A percentile compares a stretch with the other conserved stretches of the same genome.
phyloP scores from a whole-genome alignment of 2,329 filamentous ascomycete species.

The Ceratocystis cubensis region DNA sequence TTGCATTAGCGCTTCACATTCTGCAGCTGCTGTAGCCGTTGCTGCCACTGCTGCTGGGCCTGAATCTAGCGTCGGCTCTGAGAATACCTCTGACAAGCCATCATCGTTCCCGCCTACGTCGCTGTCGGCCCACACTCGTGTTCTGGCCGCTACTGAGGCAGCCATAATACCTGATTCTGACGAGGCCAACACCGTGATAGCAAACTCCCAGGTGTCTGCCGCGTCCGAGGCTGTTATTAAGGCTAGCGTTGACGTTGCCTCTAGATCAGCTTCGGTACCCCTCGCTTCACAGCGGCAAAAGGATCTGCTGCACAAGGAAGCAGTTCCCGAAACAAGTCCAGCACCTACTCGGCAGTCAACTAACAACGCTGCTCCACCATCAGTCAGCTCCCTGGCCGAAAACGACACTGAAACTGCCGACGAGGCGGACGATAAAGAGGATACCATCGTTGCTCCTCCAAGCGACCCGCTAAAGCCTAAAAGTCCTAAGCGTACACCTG shows the following conservation, averaged over 20 bases:
- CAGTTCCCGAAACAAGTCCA: conserved; percentile 19
- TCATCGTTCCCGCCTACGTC: not conserved
- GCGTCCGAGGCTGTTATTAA: not conserved
- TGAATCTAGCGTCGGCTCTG: not conserved
- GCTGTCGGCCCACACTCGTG: not conserved
- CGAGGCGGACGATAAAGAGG: conserved; percentile 6
- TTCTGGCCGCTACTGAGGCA: not conserved
- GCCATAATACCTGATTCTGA: conserved; percentile 11
- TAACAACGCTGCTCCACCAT: not conserved
- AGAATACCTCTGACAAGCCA: not conserved
- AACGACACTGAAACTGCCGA: conserved; percentile 1
- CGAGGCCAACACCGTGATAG: conserved; percentile 10
- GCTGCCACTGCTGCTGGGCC: too few relatives aligned
- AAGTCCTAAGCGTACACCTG: not conserved
- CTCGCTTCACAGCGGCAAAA: not conserved
- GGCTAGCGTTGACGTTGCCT: conserved; percentile 6
- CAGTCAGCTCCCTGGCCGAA: not conserved
- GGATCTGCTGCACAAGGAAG: conserved; percentile 8
- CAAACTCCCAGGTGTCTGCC: conserved; percentile 15
- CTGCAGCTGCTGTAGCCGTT: not conserved
- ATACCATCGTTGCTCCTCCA: not conserved
- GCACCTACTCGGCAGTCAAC: conserved; percentile 10
- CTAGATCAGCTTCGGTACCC: not conserved
- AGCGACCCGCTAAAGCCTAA: not conserved
- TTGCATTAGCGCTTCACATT: not conserved